Percentiles rank a stretch among this genome's conserved stretches.
Evolutionary conservation across 73 alveolate genomes (phyloP).

Genomic region (Paramecium caudatum): DNA sequence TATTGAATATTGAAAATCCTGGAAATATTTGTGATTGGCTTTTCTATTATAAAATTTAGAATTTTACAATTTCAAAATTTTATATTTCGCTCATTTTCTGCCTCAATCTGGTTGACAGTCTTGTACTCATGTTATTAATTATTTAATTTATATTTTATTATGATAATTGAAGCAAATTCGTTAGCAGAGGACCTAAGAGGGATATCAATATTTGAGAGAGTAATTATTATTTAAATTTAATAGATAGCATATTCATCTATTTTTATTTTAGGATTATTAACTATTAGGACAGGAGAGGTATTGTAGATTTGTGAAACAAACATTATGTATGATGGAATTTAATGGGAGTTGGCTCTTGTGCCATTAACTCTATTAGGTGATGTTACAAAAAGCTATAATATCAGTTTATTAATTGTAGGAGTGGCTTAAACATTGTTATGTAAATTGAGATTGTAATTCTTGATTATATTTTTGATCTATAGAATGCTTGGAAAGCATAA

Average conservation of each 20-base stretch:
- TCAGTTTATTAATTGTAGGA: background rate
- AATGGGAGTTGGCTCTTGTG: background rate
- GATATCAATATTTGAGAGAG: background rate
- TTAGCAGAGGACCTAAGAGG: constrained; percentile 4
- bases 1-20: background rate
- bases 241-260: background rate
- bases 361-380: constrained; percentile 5
- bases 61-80: too few species aligned
- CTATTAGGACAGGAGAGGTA: background rate
- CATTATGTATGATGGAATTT: background rate
- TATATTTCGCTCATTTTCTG: too few species aligned
- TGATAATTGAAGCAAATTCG: constrained; percentile 15
- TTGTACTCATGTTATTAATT: too few species aligned
- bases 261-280: constrained; percentile 11
- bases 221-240: background rate
- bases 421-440: background rate
- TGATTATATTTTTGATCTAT: background rate
- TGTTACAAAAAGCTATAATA: background rate
- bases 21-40: background rate
- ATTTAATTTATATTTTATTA: background rate
- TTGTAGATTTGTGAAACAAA: background rate
- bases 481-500: background rate
- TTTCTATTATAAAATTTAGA: too few species aligned
- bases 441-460: background rate
- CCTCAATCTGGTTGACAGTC: too few species aligned